phyloP scores from a whole-genome alignment of 441 rosid species.

The Monsonia emarginata region DNA sequence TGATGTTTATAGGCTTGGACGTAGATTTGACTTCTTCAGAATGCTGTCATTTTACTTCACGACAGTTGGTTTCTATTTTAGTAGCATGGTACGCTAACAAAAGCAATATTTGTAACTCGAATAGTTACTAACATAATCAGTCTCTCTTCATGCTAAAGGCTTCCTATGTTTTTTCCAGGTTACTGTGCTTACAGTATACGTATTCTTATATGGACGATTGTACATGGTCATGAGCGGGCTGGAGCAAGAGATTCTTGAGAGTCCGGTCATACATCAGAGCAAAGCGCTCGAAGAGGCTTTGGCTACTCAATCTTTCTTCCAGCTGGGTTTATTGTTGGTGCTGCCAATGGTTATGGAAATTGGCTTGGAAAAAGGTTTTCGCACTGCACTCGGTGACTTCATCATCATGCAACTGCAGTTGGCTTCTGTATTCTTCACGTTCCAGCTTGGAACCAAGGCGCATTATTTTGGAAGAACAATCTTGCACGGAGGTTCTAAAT shows the following conservation, averaged over 20 bases:
- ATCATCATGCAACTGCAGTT: slow-evolving; percentile 91
- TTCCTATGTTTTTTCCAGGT: slow-evolving; percentile 40
- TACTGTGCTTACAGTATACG: slow-evolving; percentile 71
- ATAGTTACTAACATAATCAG: background rate
- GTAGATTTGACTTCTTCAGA: slow-evolving; percentile 86
- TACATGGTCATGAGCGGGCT: slow-evolving; percentile 93
- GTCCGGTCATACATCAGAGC: slow-evolving; percentile 46
- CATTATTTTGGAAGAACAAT: slow-evolving; percentile 86
- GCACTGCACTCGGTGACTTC: slow-evolving; percentile 75
- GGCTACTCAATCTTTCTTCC: slow-evolving; percentile 73
- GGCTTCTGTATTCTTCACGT: slow-evolving; percentile 85
- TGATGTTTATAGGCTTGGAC: slow-evolving; percentile 86
- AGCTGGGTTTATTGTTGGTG: slow-evolving; percentile 69
- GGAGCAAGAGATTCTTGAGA: slow-evolving; percentile 52
- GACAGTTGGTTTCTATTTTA: slow-evolving; percentile 93
- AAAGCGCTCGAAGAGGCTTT: slow-evolving; percentile 78
- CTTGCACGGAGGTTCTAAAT: slow-evolving; percentile 84
- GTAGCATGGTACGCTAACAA: slow-evolving; percentile 70
- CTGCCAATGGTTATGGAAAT: slow-evolving; percentile 96
- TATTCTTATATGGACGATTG: slow-evolving; percentile 84
- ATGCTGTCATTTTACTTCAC: slow-evolving; percentile 96
- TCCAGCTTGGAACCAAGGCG: slow-evolving; percentile 95
- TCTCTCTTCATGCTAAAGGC: too few relatives aligned
- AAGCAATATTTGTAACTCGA: background rate
- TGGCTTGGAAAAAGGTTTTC: slow-evolving; percentile 84